Percentiles rank a stretch among this genome's conserved stretches.
These are phyloP conservation scores for Calonectria naviculata DNA, from an alignment of 2,329 filamentous ascomycete genomes.

Conservation along the genomic window DNA sequence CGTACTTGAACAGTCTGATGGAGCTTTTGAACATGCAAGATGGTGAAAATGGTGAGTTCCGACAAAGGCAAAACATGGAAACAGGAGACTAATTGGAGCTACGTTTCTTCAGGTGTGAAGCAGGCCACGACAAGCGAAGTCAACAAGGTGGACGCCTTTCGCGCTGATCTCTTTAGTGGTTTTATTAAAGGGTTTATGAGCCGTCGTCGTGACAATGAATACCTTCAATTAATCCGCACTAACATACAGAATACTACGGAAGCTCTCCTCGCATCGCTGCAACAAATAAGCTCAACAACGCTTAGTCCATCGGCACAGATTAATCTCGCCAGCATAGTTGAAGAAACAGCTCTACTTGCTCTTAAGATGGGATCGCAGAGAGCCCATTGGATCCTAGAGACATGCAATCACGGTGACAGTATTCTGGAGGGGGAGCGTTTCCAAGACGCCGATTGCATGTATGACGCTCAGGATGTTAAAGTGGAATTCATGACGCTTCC, in stretches of 20 bases:
- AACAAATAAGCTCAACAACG: neutral
- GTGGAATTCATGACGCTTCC: neutral
- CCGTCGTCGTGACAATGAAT: neutral
- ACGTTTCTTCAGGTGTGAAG: too few species aligned
- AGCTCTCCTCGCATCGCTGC: neutral
- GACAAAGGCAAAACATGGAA: too few species aligned
- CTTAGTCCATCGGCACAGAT: neutral
- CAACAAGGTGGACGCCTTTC: neutral
- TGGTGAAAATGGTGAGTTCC: too few species aligned
- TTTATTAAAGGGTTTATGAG: neutral
- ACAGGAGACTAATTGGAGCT: too few species aligned
- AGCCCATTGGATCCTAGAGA: neutral
- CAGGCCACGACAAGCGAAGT: neutral
- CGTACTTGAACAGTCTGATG: neutral
- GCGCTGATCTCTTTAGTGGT: neutral
- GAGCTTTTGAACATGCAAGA: neutral
- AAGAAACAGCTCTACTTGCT: neutral
- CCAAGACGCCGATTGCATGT: neutral
- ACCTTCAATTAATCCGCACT: neutral
- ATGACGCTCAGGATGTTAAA: neutral
- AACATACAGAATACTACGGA: neutral
- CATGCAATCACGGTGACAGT: neutral
- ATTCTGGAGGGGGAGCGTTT: neutral
- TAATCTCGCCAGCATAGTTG: neutral
- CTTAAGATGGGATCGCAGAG: conserved; percentile 13